Evolutionary conservation across 2,329 filamentous ascomycete species (phyloP), one percentile per base, ranked within the genome.

Genomic region (Teratosphaeriaceae sp.): DNA sequence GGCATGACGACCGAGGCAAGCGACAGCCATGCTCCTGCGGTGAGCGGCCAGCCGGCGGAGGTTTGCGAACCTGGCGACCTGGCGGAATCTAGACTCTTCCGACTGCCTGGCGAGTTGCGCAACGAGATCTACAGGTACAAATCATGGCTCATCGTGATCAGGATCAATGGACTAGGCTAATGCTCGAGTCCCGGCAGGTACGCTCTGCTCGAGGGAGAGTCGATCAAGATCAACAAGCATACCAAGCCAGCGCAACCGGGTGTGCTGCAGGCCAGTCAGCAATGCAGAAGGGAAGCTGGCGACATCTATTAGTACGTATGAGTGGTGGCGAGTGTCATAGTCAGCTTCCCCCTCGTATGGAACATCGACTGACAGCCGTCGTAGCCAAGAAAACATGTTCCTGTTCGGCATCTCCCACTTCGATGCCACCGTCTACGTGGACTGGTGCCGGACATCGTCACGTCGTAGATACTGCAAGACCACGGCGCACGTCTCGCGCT

Each of bases 301-400:
- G 38, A 41, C 20, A 41, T 41, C 38, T 41, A 41, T 27, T 41
- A 41, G n/a, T n/a, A n/a, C n/a, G n/a, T n/a, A n/a, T n/a, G n/a
- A n/a, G n/a, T n/a, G n/a, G n/a, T n/a, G n/a, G n/a, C n/a, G n/a
- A n/a, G n/a, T n/a, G n/a, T n/a, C n/a, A n/a, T n/a, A n/a, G n/a
- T n/a, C n/a, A n/a, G n/a, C n/a, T n/a, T n/a, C n/a, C n/a, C n/a
- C n/a, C n/a, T n/a, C n/a, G n/a, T n/a, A n/a, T n/a, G n/a, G n/a
- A n/a, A n/a, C n/a, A n/a, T n/a, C n/a, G n/a, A n/a, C n/a, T n/a
- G n/a, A n/a, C n/a, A n/a, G n/a, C n/a, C n/a, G n/a, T n/a, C n/a
- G n/a, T n/a, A n/a, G n/a, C 29, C 38, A 41, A 13, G 38, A 41
- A 27, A 41, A 41, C 20, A 34, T 11, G 8, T 41, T 41, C 29